These are phyloP conservation scores for Sanghuangporus sanghuang DNA, from an alignment of 1,284 basidiomycete genomes.

Conservation along the genomic window DNA sequence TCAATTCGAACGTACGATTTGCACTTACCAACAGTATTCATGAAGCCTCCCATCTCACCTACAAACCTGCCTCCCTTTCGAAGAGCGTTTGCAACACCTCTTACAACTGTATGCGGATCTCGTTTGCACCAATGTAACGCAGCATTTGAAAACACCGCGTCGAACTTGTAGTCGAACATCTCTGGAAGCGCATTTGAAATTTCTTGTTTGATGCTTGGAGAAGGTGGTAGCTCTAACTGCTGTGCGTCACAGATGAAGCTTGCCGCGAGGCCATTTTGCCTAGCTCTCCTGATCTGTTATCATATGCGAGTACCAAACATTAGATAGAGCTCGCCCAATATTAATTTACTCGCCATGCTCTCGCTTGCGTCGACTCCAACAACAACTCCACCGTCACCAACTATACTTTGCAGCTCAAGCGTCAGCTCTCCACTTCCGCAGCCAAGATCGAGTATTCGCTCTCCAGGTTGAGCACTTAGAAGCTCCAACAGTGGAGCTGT, in stretches of 20 bases:
- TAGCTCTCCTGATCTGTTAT: conserved; percentile 53
- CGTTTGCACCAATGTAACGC: conserved; percentile 81
- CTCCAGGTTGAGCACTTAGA: conserved; percentile 57
- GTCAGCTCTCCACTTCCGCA: conserved; percentile 82
- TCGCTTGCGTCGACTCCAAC: conserved; percentile 67
- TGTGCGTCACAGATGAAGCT: conserved; percentile 51
- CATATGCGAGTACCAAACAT: background rate
- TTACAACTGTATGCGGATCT: conserved; percentile 61
- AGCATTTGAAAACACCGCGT: conserved; percentile 75
- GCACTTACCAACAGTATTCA: conserved; percentile 57
- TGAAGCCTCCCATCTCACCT: conserved; percentile 75
- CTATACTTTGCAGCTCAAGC: conserved; percentile 44
- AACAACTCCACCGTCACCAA: conserved; percentile 50
- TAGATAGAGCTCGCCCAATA: too few species aligned
- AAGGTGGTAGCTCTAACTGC: conserved; percentile 32
- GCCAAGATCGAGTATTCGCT: conserved; percentile 73
- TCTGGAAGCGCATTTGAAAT: conserved; percentile 22
- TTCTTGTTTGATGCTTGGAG: conserved; percentile 20
- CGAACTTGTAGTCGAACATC: conserved; percentile 33
- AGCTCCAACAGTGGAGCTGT: conserved; percentile 58
- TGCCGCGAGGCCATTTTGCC: conserved; percentile 40
- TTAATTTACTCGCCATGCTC: conserved; percentile 55
- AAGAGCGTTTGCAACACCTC: conserved; percentile 52
- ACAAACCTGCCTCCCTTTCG: conserved; percentile 67
- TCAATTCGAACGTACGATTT: conserved; percentile 3